Conservation (phyloP, 2,329 filamentous ascomycete genomes). For the Davidsoniella virescens region DNA sequence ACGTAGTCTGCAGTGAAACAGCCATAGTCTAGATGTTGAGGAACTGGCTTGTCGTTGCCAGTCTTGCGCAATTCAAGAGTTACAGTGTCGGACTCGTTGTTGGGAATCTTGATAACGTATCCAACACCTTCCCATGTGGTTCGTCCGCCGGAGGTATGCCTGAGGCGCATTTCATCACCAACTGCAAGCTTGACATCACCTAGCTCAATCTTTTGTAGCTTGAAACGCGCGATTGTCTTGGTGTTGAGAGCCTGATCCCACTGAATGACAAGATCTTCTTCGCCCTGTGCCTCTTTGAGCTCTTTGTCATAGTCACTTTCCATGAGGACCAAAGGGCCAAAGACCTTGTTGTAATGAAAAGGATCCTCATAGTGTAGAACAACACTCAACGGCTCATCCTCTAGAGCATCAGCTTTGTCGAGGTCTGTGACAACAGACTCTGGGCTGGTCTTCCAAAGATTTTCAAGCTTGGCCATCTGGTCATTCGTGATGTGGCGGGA, state of each 20-base stretch:
- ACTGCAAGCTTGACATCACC: conserved; percentile 96
- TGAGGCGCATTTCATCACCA: conserved; percentile 93
- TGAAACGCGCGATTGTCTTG: conserved; percentile 90
- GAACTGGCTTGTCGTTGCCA: conserved; percentile 88
- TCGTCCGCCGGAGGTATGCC: conserved; percentile 73
- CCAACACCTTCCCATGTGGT: conserved; percentile 93
- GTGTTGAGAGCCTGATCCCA: conserved; percentile 96
- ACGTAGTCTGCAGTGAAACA: conserved; percentile 91
- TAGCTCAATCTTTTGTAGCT: conserved; percentile 89
- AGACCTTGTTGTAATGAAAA: conserved; percentile 97
- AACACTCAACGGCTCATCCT: conserved; percentile 89
- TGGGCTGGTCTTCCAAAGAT: conserved; percentile 95
- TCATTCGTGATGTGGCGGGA: conserved; percentile 85
- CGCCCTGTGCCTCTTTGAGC: conserved; percentile 92
- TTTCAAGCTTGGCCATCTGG: conserved; percentile 89
- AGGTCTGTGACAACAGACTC: conserved; percentile 77
- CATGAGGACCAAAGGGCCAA: conserved; percentile 94
- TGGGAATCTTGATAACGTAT: conserved; percentile 98
- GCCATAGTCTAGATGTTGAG: conserved; percentile 90
- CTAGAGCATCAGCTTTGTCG: conserved; percentile 43
- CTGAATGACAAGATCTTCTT: conserved; percentile 83
- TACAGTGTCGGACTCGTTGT: conserved; percentile 97
- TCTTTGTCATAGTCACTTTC: conserved; percentile 99
- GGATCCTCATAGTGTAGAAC: conserved; percentile 90
- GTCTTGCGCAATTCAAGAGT: conserved; percentile 87